Percentiles rank a stretch among this genome's conserved stretches.
Evolutionary conservation across 176 grass and related monocot species (phyloP).

Genomic region (Oryza meyeriana): DNA sequence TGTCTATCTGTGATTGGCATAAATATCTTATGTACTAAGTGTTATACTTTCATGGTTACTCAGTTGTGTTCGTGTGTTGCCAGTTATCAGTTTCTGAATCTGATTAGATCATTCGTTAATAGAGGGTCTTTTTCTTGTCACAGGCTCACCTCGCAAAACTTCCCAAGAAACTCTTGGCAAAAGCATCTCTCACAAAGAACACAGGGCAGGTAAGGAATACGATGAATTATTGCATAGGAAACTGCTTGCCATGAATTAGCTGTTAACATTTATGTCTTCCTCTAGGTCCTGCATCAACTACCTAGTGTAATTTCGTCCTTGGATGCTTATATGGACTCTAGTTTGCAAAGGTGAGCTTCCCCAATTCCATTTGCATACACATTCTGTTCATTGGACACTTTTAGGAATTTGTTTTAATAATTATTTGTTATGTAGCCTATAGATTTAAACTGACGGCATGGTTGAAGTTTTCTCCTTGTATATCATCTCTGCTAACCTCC

Average conservation of each 20-base stretch:
- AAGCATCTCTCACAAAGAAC: slow-evolving; percentile 68
- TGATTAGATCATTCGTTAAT: background rate
- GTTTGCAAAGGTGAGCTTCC: slow-evolving; percentile 70
- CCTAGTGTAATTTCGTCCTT: slow-evolving; percentile 82
- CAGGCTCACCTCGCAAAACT: slow-evolving; percentile 71
- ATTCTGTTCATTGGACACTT: background rate
- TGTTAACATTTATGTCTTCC: slow-evolving; percentile 2
- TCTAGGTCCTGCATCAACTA: slow-evolving; percentile 61
- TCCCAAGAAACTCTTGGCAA: slow-evolving; percentile 80
- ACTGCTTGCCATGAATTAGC: background rate
- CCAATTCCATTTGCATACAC: background rate
- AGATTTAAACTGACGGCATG: background rate
- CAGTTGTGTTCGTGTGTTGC: background rate
- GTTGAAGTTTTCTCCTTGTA: slow-evolving; percentile 10
- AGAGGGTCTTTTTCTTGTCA: background rate
- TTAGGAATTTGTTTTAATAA: background rate
- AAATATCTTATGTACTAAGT: background rate
- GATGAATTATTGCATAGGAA: background rate
- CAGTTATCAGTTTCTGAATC: background rate
- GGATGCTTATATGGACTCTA: slow-evolving; percentile 85
- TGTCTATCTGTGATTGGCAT: background rate
- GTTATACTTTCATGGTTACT: background rate
- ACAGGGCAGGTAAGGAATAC: slow-evolving; percentile 61
- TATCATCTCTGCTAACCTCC: slow-evolving; percentile 23
- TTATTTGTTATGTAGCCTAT: background rate